These are phyloP conservation scores for Elymus sibiricus DNA, from an alignment of 176 grass and related monocot species.

Conservation along the genomic window DNA sequence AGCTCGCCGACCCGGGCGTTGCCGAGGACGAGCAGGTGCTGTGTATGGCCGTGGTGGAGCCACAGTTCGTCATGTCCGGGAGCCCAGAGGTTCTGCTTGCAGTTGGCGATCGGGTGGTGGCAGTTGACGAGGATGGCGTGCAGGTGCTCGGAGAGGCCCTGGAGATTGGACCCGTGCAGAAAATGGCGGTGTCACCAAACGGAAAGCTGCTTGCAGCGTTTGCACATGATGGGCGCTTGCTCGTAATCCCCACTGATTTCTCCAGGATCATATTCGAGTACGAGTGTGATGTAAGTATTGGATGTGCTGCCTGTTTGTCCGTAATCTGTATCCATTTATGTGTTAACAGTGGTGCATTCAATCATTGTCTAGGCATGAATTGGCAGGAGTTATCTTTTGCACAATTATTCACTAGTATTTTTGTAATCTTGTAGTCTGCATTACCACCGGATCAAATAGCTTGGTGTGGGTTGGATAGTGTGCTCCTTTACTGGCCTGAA, in stretches of 20 bases:
- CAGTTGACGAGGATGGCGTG: slow-evolving; percentile 74
- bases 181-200: slow-evolving; percentile 86
- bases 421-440: slow-evolving; percentile 56
- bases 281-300: slow-evolving; percentile 76
- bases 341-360: neutral
- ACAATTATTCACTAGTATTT: neutral
- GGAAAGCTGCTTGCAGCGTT: slow-evolving; percentile 89
- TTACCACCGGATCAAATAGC: slow-evolving; percentile 95
- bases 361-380: neutral
- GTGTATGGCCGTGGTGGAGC: slow-evolving; percentile 82
- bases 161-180: slow-evolving; percentile 89
- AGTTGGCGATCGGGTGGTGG: slow-evolving; percentile 68
- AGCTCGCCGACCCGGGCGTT: slow-evolving; percentile 68
- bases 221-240: slow-evolving; percentile 71
- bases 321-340: neutral
- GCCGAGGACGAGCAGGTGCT: slow-evolving; percentile 65
- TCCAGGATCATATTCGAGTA: slow-evolving; percentile 90
- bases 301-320: neutral
- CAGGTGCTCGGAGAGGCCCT: slow-evolving; percentile 65
- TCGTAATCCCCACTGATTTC: slow-evolving; percentile 90
- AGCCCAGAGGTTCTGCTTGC: slow-evolving; percentile 85
- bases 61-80: slow-evolving; percentile 86
- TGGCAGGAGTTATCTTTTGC: neutral
- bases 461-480: slow-evolving; percentile 95
- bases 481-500: slow-evolving; percentile 93